These are phyloP conservation scores for Epichloe glyceriae DNA, from an alignment of 2,329 filamentous ascomycete species.

Conservation along the genomic window DNA sequence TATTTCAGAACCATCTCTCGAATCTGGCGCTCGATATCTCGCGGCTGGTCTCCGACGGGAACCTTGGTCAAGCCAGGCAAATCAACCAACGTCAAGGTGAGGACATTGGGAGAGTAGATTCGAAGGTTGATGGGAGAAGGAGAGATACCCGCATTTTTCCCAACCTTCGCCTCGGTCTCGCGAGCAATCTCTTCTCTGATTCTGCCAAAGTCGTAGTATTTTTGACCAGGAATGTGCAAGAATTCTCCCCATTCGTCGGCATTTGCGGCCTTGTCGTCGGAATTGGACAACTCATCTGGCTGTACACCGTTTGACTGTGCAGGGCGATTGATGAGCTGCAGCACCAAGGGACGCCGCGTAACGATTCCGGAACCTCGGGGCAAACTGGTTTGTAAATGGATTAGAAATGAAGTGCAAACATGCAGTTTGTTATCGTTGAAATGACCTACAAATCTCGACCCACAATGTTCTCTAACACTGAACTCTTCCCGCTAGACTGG, in stretches of 20 bases:
- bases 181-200: conserved; percentile 94
- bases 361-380: conserved; percentile 97
- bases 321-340: conserved; percentile 92
- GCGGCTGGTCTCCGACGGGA: conserved; percentile 87
- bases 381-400: conserved; percentile 42
- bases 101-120: conserved; percentile 96
- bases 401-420: background rate
- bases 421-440: background rate
- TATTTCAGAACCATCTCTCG: conserved; percentile 97
- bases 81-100: conserved; percentile 93
- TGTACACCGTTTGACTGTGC: conserved; percentile 62
- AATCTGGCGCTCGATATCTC: conserved; percentile 94
- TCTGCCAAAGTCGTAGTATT: conserved; percentile 97
- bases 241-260: conserved; percentile 98
- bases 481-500: conserved; percentile 98
- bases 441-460: conserved; percentile 86
- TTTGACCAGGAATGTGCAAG: conserved; percentile 91
- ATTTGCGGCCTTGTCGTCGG: conserved; percentile 78
- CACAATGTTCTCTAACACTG: conserved; percentile 96
- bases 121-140: conserved; percentile 93
- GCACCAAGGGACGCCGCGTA: conserved; percentile 85
- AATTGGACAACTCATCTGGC: conserved; percentile 49
- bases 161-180: conserved; percentile 94
- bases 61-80: conserved; percentile 93
- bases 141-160: conserved; percentile 91